phyloP scores from a whole-genome alignment of 495 filamentous ascomycete genomes.

The Friedmanniomyces simplex region DNA sequence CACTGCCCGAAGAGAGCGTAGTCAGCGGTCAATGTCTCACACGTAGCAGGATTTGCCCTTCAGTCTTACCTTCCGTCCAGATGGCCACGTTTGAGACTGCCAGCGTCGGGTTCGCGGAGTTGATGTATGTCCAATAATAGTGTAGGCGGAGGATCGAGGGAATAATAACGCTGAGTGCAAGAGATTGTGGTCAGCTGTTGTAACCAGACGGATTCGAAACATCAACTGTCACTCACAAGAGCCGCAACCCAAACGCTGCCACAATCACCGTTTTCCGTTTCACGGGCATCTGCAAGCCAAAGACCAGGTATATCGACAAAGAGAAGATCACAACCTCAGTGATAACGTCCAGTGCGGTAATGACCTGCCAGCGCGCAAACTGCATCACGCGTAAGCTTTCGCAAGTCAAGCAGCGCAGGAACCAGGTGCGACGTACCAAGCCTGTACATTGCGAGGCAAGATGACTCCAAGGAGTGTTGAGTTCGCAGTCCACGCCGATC shows the following conservation, averaged over 20 bases:
- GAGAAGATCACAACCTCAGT: neutral
- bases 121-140: too few species aligned
- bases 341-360: neutral
- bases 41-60: too few species aligned
- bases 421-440: too few species aligned
- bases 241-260: neutral
- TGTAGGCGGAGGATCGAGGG: too few species aligned
- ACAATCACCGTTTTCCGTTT: neutral
- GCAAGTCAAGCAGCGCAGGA: too few species aligned
- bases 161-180: too few species aligned
- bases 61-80: neutral
- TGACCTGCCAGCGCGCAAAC: neutral
- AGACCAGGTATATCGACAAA: neutral
- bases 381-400: neutral
- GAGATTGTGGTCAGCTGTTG: too few species aligned
- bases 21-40: too few species aligned
- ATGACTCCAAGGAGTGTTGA: too few species aligned
- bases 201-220: neutral
- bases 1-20: neutral
- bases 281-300: neutral
- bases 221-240: neutral
- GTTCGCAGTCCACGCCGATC: too few species aligned
- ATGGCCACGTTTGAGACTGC: neutral
- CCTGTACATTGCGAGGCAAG: too few species aligned
- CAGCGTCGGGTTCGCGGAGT: neutral